Evolutionary conservation across 805 yeast genomes (phyloP), one percentile per base, ranked within the genome.

Genomic region (Yueomyces sp.): DNA sequence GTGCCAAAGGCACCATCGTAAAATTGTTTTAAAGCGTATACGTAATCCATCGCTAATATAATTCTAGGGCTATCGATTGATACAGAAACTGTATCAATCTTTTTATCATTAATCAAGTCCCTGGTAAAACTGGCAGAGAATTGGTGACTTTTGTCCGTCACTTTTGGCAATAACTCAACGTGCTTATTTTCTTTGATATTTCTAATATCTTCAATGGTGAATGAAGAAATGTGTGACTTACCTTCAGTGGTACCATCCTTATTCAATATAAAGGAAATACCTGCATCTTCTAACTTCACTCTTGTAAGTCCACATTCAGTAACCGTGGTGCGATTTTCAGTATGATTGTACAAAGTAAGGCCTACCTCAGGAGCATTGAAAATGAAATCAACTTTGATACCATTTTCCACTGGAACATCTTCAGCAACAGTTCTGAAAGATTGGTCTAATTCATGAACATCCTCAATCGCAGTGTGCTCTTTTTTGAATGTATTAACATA

Each of bases 11-110:
- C 26, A 26, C 38, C 67, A 44, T 73, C 79, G n/a, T 68, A 59
- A 56, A 81, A 88, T 0, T 56, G 47, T 42, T 83, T 83, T 50
- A 92, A 54, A 2, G 92, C 85, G 60, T 88, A 75, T 34, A 90
- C 55, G 59, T 85, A 88, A 56, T 88, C 97, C 51, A 92, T 65
- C 0, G 96, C 96, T 30, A 92, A 59, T 41, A 92, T 78, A 8
- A 82, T 72, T 45, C 74, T 75, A 0, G 96, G 96, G 48, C 81
- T 82, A 47, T 85, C 94, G 8, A 90, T 72, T 0, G 86, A 76
- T 4, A 82, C 55, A 54, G 79, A 70, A 3, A 74, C 56, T 26
- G 75, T 72, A 4, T 75, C 67, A 36, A 69, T 62, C 42, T 70
- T 68, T n/a, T 62, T 59, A 0, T 52, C 49, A 2, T 56, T 62